Evolutionary conservation across 768 basidiomycete genomes (phyloP), one percentile per base, ranked within the genome.

Genomic region (Kwoniella dejecticola): DNA sequence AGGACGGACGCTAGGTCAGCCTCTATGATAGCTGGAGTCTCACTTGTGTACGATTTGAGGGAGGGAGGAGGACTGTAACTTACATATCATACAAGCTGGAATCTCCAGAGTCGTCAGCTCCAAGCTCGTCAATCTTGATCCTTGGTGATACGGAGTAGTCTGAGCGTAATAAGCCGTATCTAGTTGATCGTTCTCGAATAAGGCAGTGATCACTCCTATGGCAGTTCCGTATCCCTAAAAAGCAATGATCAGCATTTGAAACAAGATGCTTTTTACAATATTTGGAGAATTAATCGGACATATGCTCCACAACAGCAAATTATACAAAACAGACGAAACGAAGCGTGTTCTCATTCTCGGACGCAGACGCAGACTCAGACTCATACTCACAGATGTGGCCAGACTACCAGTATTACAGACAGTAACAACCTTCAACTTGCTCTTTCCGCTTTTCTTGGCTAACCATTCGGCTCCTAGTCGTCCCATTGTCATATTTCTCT

Each of bases 331-430:
- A n/a, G n/a, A n/a, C n/a, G n/a, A n/a, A n/a, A n/a, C n/a, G n/a
- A n/a, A n/a, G n/a, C n/a, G n/a, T n/a, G n/a, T n/a, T n/a, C n/a
- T n/a, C n/a, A n/a, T n/a, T n/a, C n/a, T n/a, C n/a, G n/a, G n/a
- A n/a, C n/a, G n/a, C n/a, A n/a, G 33, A 36, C 15, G 7, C 41
- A 42, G 17, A 42, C 19, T 13, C 47, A 23, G 27, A 13, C 10
- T 31, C 44, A 30, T 19, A 58, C 87, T 57, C 68, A 92, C 92
- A 29, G 92, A 95, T 10, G 93, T 96, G 1, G 95, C 94, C 65
- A 98, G 83, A 23, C 89, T 91, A 3, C 94, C 94, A n/a, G 94
- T 98, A 78, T 97, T 97, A 81, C 94, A 97, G 11, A 97, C 91
- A 3, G 94, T 96, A 77, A 96, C 81, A 19, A 95, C 85, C 73